Evolutionary conservation across 2,329 filamentous ascomycete species (phyloP), one percentile per base, ranked within the genome.

Genomic region (Colletotrichum sp.): DNA sequence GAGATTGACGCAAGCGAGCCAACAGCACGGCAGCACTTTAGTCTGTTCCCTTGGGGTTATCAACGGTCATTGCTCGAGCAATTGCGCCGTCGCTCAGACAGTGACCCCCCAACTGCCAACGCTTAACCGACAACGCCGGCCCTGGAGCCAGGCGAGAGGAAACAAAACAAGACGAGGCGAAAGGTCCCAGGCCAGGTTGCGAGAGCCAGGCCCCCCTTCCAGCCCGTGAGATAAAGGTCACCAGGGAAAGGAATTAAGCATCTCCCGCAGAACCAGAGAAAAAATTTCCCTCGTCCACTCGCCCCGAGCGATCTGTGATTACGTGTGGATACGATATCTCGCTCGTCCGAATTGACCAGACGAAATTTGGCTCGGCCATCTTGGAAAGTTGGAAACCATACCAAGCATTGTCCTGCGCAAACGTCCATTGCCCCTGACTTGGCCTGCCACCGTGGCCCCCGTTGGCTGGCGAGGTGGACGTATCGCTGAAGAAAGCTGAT

Each of bases 291-390:
- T 75, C 72, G 32, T 49, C 44, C 24, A 26, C 36, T 13, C 44
- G 44, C 68, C 68, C 63, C 69, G 32, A 68, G 21, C 44, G 55
- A 36, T 76, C 73, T 73, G 64, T 73, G 63, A 76, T 73, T 73
- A 64, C 64, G 15, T n/a, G 73, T 76, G 73, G 73, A 59, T 65
- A 67, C 57, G 34, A 13, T n/a, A 68, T 76, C 69, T 76, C 69
- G 73, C 36, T 49, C 73, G 39, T 72, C 69, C 63, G 30, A 44
- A 68, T 44, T 72, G 69, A 49, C 64, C 69, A 72, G 73, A 68
- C 26, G 55, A 59, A 64, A 39, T 57, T 49, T 55, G 26, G 15
- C 21, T 24, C 44, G 44, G 26, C 10, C 21, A n/a, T 34, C 63
- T 49, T 30, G 39, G 24, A 68, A 68, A 44, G 26, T 28, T 21